A percentile compares a stretch with the other conserved stretches of the same genome.
Conservation (phyloP, 2,329 filamentous ascomycete genomes). For the Endocalyx cinctus region DNA sequence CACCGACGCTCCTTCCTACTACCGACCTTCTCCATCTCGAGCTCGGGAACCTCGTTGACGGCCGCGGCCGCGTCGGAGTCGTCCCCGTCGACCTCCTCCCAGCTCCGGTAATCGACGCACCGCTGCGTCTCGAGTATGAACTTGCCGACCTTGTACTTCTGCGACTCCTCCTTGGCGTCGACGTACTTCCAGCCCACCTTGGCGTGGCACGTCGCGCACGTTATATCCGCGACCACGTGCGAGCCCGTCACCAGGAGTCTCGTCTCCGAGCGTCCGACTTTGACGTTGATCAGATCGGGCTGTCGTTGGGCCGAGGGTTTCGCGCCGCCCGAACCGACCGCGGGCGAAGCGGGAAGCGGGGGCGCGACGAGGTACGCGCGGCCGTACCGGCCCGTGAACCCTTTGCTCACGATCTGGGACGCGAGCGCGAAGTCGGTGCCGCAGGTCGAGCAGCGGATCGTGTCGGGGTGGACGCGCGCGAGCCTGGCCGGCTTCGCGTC, state of each 20-base stretch:
- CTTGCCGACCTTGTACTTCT: slow-evolving; percentile 66
- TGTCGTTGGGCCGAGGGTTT: too few relatives aligned
- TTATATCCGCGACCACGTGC: slow-evolving; percentile 62
- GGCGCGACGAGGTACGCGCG: slow-evolving; percentile 57
- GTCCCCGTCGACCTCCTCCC: slow-evolving; percentile 42
- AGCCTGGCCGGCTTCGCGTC: slow-evolving; percentile 23
- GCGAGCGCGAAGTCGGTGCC: slow-evolving; percentile 56
- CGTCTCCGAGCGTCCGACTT: slow-evolving; percentile 48
- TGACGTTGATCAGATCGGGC: slow-evolving; percentile 52
- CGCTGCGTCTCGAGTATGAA: slow-evolving; percentile 61
- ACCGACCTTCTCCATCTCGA: slow-evolving; percentile 13
- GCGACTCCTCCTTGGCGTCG: slow-evolving; percentile 53
- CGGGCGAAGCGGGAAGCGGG: slow-evolving; percentile 13
- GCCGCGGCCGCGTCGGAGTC: too few relatives aligned
- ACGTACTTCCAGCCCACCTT: slow-evolving; percentile 67
- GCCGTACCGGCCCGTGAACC: slow-evolving; percentile 62
- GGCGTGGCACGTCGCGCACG: slow-evolving; percentile 49
- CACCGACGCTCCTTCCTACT: background rate
- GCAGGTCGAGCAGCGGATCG: slow-evolving; percentile 55
- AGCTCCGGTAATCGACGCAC: slow-evolving; percentile 47
- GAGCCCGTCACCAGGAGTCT: slow-evolving; percentile 57
- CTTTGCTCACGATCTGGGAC: slow-evolving; percentile 59
- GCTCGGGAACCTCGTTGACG: slow-evolving; percentile 16
- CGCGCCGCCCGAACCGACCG: slow-evolving; percentile 6
- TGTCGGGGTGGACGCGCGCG: slow-evolving; percentile 44